A percentile compares a stretch with the other conserved stretches of the same genome.
phyloP scores from a whole-genome alignment of 441 rosid genomes.

The Cnidoscolus chayamansa region DNA sequence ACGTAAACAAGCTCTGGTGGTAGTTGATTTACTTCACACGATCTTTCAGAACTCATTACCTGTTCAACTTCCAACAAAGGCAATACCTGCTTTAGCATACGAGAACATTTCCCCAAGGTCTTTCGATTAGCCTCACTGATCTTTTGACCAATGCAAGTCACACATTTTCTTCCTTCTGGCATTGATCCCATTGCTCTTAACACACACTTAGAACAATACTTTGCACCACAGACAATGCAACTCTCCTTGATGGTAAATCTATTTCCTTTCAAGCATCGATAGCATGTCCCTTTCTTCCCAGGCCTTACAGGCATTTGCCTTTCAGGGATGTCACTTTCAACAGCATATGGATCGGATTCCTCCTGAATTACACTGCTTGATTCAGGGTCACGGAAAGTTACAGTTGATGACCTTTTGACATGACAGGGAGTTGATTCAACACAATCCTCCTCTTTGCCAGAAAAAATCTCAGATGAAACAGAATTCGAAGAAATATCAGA shows the following conservation, averaged over 20 bases:
- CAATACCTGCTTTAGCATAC: conserved; percentile 66
- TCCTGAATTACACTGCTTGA: conserved; percentile 20
- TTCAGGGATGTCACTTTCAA: conserved; percentile 32
- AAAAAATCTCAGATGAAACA: conserved; percentile 40
- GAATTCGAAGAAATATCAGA: conserved; percentile 30
- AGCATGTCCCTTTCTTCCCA: conserved; percentile 81
- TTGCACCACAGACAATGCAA: conserved; percentile 87
- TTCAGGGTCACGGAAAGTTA: conserved; percentile 59
- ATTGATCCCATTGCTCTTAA: conserved; percentile 93
- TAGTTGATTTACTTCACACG: conserved; percentile 70
- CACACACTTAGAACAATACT: conserved; percentile 69
- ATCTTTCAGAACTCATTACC: conserved; percentile 66
- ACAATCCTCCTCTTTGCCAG: conserved; percentile 36
- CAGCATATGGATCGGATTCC: conserved; percentile 33
- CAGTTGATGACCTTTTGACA: conserved; percentile 43
- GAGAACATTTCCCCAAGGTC: conserved; percentile 65
- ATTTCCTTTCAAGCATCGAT: conserved; percentile 73
- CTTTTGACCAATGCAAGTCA: conserved; percentile 67
- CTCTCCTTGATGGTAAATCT: conserved; percentile 75
- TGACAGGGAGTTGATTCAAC: conserved; percentile 35
- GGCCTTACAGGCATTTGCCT: conserved; percentile 53
- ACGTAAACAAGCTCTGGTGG: conserved; percentile 76
- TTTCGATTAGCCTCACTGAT: conserved; percentile 67
- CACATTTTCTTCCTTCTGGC: conserved; percentile 98
- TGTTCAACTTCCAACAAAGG: conserved; percentile 57